Evolutionary conservation across 2,329 filamentous ascomycete genomes (phyloP).

Genomic region (Fusarium gaditjirri): DNA sequence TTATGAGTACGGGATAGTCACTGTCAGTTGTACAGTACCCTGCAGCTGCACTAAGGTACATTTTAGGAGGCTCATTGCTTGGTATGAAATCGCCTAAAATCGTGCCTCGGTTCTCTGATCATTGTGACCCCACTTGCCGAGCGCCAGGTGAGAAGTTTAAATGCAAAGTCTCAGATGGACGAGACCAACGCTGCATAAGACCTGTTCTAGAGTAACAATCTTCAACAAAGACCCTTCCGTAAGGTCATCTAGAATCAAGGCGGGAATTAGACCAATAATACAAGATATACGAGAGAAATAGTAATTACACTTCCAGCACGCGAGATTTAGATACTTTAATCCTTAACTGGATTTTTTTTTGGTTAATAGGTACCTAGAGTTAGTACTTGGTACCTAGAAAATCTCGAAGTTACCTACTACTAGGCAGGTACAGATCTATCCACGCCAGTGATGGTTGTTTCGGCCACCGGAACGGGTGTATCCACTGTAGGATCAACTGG

Average conservation of each 20-base stretch:
- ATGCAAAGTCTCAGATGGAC: not conserved
- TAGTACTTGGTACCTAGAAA: not conserved
- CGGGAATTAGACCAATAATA: not conserved
- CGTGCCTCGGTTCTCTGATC: constrained; percentile 33
- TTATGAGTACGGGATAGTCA: not conserved
- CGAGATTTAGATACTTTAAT: not conserved
- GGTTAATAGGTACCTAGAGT: too few species aligned
- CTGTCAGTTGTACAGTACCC: not conserved
- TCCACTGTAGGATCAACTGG: constrained; percentile 7
- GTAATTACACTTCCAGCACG: not conserved
- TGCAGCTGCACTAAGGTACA: not conserved
- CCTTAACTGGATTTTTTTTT: too few species aligned
- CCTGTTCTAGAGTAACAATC: not conserved
- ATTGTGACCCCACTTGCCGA: constrained; percentile 24
- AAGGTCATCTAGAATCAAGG: not conserved
- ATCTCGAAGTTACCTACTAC: too few species aligned
- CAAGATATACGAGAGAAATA: not conserved
- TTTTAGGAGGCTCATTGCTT: not conserved
- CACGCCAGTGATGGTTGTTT: not conserved
- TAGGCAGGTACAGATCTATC: not conserved
- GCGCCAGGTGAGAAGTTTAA: constrained; percentile 16
- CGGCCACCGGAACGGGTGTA: constrained; percentile 6
- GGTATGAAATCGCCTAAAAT: not conserved
- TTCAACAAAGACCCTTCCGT: not conserved
- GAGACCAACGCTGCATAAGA: not conserved